Percentiles rank a stretch among this genome's conserved stretches.
Evolutionary conservation across 192 early-diverging fungal species (phyloP).

Genomic region (Glomus cerebriforme): DNA sequence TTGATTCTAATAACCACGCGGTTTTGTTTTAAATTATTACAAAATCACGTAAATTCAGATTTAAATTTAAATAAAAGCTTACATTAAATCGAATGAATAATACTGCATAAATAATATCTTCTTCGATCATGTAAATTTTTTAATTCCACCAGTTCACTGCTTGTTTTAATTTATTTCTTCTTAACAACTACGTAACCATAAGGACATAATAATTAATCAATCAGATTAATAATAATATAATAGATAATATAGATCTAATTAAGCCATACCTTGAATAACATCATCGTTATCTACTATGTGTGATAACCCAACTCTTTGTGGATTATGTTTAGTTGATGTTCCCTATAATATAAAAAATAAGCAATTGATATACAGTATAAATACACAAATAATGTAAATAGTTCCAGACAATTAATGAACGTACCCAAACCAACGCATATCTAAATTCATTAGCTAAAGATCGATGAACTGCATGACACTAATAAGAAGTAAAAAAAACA

Average conservation of each 20-base stretch:
- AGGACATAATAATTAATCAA: neutral
- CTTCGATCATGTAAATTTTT: neutral
- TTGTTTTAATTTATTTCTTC: neutral
- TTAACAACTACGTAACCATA: neutral
- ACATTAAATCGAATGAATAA: no score
- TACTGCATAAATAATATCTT: neutral
- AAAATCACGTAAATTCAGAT: no score
- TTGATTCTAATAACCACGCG: no score
- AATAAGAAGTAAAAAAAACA: slow-evolving; percentile 5
- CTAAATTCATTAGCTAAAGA: slow-evolving; percentile 84
- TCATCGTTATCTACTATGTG: slow-evolving; percentile 92
- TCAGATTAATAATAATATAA: neutral
- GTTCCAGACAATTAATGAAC: neutral
- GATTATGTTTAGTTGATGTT: slow-evolving; percentile 93
- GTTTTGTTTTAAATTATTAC: no score
- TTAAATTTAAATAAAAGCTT: no score
- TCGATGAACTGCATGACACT: slow-evolving; percentile 88
- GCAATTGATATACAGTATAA: neutral
- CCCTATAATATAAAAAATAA: slow-evolving; percentile 42
- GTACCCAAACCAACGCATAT: slow-evolving; percentile 94
- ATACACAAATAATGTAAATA: neutral
- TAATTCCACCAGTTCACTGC: no score
- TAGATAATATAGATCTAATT: neutral
- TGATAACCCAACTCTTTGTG: slow-evolving; percentile 87
- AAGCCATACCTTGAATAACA: slow-evolving; percentile 63